These are phyloP conservation scores for Starmerella apis DNA, from an alignment of 805 yeast genomes.

Conservation along the genomic window DNA sequence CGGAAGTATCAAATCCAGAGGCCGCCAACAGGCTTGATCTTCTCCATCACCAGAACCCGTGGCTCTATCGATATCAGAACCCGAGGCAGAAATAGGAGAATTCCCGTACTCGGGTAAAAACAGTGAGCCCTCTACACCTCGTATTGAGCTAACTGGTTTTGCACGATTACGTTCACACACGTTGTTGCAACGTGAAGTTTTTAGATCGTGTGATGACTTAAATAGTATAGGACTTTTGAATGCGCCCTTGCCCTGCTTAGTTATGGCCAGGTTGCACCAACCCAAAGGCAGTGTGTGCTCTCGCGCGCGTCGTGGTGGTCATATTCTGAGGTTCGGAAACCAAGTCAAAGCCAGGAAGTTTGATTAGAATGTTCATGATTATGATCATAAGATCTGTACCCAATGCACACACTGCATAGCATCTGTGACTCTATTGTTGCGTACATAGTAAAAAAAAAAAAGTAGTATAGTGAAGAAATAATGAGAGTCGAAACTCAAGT, in stretches of 20 bases:
- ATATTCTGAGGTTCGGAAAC: no score
- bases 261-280: no score
- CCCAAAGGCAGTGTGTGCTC: no score
- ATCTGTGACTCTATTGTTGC: no score
- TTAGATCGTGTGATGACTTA: neutral
- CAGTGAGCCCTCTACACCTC: slow-evolving; percentile 5
- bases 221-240: neutral
- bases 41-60: slow-evolving; percentile 32
- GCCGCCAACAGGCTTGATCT: slow-evolving; percentile 25
- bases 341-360: no score
- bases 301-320: no score
- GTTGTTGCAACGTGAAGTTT: neutral
- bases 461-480: no score
- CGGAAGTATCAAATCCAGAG: slow-evolving; percentile 26
- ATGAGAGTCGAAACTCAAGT: no score
- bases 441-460: no score
- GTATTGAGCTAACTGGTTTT: neutral
- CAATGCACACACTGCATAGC: no score
- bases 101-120: neutral
- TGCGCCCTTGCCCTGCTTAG: neutral
- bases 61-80: slow-evolving; percentile 25
- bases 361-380: no score
- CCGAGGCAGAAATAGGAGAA: slow-evolving; percentile 33
- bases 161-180: neutral
- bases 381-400: no score